Evolutionary conservation across 139 green algal genomes (phyloP).

Genomic region (Micromonas pusilla): DNA sequence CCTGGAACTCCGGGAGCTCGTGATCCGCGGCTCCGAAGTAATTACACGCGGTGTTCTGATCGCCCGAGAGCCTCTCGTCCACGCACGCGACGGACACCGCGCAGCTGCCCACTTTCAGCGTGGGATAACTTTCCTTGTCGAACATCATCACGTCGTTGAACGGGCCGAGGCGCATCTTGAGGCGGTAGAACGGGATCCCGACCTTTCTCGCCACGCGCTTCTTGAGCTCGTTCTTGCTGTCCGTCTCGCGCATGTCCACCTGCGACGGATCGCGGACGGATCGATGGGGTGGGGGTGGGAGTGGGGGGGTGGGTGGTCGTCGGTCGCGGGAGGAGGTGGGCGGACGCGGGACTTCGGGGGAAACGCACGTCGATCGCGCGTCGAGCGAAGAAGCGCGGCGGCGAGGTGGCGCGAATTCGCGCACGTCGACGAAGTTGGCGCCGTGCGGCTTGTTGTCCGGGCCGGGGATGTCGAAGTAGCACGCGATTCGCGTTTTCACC

Average conservation of each 20-base stretch:
- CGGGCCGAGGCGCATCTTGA: background rate
- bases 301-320: background rate
- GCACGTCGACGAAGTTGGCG: background rate
- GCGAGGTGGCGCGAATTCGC: background rate
- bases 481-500: conserved; percentile 3
- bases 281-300: background rate
- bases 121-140: background rate
- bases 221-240: background rate
- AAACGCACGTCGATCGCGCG: background rate
- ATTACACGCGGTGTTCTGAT: background rate
- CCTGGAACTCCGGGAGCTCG: conserved; percentile 1
- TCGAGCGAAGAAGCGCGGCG: background rate
- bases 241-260: background rate
- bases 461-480: conserved; percentile 9
- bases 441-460: background rate
- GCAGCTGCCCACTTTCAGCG: background rate
- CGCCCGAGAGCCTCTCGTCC: background rate
- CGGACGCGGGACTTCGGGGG: background rate
- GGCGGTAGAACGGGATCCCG: background rate
- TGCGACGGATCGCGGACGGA: background rate
- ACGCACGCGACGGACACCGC: background rate
- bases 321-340: too few relatives aligned
- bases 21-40: background rate
- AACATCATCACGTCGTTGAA: background rate
- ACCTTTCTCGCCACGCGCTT: background rate